Evolutionary conservation across 1,284 basidiomycete genomes (phyloP).

Genomic region (Chondrostereum purpureum): DNA sequence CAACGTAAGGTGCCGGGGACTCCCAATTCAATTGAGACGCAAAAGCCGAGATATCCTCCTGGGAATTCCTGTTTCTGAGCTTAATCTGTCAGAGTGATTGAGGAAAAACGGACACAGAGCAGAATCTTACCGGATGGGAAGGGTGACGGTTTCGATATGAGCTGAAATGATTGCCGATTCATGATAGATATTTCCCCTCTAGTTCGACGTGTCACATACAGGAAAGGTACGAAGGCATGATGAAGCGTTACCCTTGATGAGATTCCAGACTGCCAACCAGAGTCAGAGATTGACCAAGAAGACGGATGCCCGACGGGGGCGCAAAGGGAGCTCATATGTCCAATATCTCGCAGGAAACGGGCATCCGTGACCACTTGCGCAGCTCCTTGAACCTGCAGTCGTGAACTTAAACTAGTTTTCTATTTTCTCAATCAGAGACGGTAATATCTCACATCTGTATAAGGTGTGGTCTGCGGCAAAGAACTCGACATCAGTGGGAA

Average conservation of each 20-base stretch:
- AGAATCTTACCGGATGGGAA: conserved; percentile 51
- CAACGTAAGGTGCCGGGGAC: conserved; percentile 48
- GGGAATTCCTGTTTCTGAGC: conserved; percentile 30
- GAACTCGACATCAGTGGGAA: conserved; percentile 51
- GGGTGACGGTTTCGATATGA: conserved; percentile 60
- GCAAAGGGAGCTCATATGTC: conserved; percentile 46
- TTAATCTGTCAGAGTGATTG: not conserved
- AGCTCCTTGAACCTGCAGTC: not conserved
- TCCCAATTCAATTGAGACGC: conserved; percentile 48
- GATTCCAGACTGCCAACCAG: not conserved
- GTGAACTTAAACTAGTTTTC: conserved; percentile 23
- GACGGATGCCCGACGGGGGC: conserved; percentile 50
- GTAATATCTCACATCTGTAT: conserved; percentile 43
- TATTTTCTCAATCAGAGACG: no score
- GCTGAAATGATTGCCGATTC: conserved; percentile 60
- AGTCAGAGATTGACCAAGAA: conserved; percentile 32
- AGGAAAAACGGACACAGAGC: conserved; percentile 5
- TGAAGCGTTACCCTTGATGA: not conserved
- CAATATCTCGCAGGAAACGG: conserved; percentile 45
- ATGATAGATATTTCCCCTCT: conserved; percentile 42
- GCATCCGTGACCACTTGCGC: conserved; percentile 52
- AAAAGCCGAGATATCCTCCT: conserved; percentile 40
- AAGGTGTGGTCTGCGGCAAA: conserved; percentile 25
- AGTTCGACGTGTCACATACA: conserved; percentile 11
- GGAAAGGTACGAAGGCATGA: conserved; percentile 4